Percentiles rank a stretch among this genome's conserved stretches.
phyloP scores from a whole-genome alignment of 2,329 filamentous ascomycete genomes.

The Bertia moriformis region DNA sequence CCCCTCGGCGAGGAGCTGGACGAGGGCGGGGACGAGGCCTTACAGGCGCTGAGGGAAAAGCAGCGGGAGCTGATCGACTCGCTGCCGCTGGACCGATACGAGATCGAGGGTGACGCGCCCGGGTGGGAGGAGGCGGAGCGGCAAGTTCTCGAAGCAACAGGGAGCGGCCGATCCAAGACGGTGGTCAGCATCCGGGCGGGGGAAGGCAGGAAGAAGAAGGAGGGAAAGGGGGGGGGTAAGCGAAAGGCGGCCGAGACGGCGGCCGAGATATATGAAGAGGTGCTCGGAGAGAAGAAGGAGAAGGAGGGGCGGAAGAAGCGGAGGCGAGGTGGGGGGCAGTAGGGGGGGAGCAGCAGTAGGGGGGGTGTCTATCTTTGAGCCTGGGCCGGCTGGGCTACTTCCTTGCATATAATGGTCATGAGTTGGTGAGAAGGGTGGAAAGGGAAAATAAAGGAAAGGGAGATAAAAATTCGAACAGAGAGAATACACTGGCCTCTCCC shows the following conservation, averaged over 20 bases:
- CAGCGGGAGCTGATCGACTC: constrained; percentile 82
- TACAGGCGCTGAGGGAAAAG: constrained; percentile 58
- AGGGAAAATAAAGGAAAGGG: too few relatives aligned
- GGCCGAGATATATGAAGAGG: constrained; percentile 52
- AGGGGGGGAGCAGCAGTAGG: background rate
- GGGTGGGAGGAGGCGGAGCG: constrained; percentile 62
- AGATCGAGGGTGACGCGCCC: constrained; percentile 45
- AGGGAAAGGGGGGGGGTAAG: too few relatives aligned
- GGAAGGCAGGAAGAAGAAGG: too few relatives aligned
- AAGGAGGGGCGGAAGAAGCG: constrained; percentile 26
- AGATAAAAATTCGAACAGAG: too few relatives aligned
- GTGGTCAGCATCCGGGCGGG: constrained; percentile 76
- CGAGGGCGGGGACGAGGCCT: constrained; percentile 66
- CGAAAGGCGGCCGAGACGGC: constrained; percentile 48
- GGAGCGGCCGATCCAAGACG: constrained; percentile 38
- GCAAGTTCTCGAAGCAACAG: constrained; percentile 45
- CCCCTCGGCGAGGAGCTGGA: constrained; percentile 68
- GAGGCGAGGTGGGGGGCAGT: constrained; percentile 2
- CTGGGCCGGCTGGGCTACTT: too few relatives aligned
- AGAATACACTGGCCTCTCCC: too few relatives aligned
- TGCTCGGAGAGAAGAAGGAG: constrained; percentile 32
- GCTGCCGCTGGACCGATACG: constrained; percentile 68
- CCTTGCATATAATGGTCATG: too few relatives aligned
- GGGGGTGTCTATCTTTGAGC: too few relatives aligned
- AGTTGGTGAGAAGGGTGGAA: too few relatives aligned